phyloP scores from a whole-genome alignment of 2,329 filamentous ascomycete species.

The Penicillium sp. region DNA sequence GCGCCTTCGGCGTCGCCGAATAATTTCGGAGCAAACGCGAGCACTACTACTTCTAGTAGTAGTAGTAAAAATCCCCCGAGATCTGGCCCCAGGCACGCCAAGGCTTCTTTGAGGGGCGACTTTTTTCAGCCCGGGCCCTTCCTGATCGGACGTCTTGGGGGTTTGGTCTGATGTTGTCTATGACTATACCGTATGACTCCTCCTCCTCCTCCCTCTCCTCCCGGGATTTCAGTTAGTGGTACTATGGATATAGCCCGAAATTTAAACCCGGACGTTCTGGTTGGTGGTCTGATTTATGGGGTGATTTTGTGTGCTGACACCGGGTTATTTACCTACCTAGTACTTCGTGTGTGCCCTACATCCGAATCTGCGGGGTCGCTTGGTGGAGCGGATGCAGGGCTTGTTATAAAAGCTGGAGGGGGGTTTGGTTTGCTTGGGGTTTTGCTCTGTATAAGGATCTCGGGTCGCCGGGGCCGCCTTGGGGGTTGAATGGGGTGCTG shows the following conservation, averaged over 20 bases:
- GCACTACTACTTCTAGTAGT: neutral
- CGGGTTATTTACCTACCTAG: constrained; percentile 51
- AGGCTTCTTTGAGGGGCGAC: constrained; percentile 62
- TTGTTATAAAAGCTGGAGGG: constrained; percentile 2
- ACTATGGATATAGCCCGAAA: neutral
- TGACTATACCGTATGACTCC: constrained; percentile 57
- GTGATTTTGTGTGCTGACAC: no score
- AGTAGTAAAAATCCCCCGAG: neutral
- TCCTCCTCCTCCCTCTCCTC: constrained; percentile 1
- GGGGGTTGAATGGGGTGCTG: constrained; percentile 41
- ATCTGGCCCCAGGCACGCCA: constrained; percentile 41
- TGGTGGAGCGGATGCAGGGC: constrained; percentile 57
- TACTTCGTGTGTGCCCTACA: constrained; percentile 66
- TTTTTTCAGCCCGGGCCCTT: constrained; percentile 13
- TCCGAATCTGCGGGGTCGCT: constrained; percentile 56
- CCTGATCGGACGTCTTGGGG: constrained; percentile 7
- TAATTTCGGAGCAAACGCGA: constrained; percentile 22
- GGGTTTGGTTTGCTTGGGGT: constrained; percentile 55
- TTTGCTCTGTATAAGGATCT: constrained; percentile 48
- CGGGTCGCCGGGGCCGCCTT: constrained; percentile 44
- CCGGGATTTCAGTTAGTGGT: neutral
- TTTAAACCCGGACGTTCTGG: neutral
- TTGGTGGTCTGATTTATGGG: neutral
- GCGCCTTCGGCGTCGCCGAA: constrained; percentile 23
- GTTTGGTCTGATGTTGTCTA: constrained; percentile 26